Evolutionary conservation across 371 early-diverging fungal species (phyloP).

Genomic region (Actinomucor elegans): DNA sequence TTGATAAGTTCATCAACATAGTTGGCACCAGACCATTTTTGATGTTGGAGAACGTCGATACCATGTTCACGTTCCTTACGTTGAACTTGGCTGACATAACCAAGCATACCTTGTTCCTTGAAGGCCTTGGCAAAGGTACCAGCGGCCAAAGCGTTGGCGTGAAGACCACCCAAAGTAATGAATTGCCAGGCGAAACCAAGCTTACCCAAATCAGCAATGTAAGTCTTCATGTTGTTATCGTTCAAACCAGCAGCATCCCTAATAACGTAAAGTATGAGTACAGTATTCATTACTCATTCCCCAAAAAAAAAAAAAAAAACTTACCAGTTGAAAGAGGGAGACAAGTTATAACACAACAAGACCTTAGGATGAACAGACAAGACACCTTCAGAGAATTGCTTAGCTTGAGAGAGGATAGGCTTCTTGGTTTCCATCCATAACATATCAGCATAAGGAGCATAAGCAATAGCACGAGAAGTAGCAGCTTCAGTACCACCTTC

Average conservation of each 20-base stretch:
- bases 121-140: conserved; percentile 88
- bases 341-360: conserved; percentile 93
- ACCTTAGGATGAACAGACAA: conserved; percentile 51
- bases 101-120: conserved; percentile 89
- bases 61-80: conserved; percentile 87
- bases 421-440: conserved; percentile 98
- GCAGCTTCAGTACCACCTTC: conserved; percentile 92
- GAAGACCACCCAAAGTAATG: conserved; percentile 97
- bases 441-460: conserved; percentile 93
- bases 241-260: conserved; percentile 88
- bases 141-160: conserved; percentile 83
- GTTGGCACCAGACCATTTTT: conserved; percentile 97
- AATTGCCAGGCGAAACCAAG: conserved; percentile 98
- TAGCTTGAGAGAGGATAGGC: conserved; percentile 90
- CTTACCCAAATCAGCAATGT: conserved; percentile 79
- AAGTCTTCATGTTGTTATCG: conserved; percentile 84
- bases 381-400: conserved; percentile 89
- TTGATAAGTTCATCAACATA: conserved; percentile 92
- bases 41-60: conserved; percentile 94
- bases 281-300: not conserved
- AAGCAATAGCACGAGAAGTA: conserved; percentile 86
- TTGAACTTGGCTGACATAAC: conserved; percentile 93
- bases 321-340: conserved; percentile 98
- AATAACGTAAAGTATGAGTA: not conserved
- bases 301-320: conserved; percentile 1